Evolutionary conservation across 176 grass and related monocot genomes (phyloP), one percentile per base, ranked within the genome.

Genomic region (Rhipidocladum racemiflorum): DNA sequence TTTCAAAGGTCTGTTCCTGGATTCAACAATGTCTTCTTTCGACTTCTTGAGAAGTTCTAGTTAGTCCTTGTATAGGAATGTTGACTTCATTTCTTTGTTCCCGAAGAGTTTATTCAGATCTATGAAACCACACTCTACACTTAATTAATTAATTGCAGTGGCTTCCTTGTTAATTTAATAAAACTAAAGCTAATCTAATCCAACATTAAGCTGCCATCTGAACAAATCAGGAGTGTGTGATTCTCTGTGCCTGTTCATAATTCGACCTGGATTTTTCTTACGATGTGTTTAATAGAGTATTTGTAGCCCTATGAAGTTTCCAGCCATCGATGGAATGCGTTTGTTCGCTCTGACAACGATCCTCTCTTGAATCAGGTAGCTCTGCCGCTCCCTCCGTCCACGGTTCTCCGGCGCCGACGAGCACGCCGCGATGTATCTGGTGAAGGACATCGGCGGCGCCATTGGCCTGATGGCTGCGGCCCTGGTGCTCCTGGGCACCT

Each of bases 401-500:
- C 50, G 6, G 28, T n/a, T 51, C 30, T 17, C 46, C 39, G 57
- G 14, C 25, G 15, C 67, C 29, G 5, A 6, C 34, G 11, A 53
- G 30, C 39, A 70, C 69, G 46, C 24, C 20, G 23, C 81, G 51
- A 97, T 98, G 92, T 98, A 98, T 35, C 42, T 95, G 20, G 65
- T 98, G 23, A 88, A 91, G 82, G 95, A 93, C 36, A 95, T 93
- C 15, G 60, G 87, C 68, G 90, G 90, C 10, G 92, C 95, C 38
- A 88, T 98, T 39, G 90, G 81, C 0, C 88, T 93, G 38, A 98
- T 98, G 95, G 67, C 80, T 9, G 90, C 78, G 43, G 86, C 95
- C 2, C 59, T 95, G 61, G 36, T 95, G 59, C 90, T 98, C 10
- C 89, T 98, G 38, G 95, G 95, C 30, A 98, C 95, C 23, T 98